Evolutionary conservation across 805 yeast species (phyloP).

Genomic region (Candida vartiovaarae): DNA sequence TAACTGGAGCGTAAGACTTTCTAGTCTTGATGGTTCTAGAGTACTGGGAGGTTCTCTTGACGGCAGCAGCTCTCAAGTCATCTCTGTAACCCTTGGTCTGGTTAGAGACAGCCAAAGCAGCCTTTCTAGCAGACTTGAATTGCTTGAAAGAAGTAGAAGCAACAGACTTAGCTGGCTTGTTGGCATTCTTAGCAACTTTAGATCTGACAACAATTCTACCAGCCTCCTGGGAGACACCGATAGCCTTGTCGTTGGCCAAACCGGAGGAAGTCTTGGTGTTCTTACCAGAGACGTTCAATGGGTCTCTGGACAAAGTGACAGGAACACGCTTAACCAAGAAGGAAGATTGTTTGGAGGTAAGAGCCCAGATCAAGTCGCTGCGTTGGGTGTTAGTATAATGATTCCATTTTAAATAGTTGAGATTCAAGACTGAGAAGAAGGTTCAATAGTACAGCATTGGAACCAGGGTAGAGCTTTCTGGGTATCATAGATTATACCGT

Average conservation of each 20-base stretch:
- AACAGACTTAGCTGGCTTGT: conserved; percentile 39
- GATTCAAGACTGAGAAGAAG: no score
- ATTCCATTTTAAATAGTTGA: background rate
- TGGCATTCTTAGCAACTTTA: conserved; percentile 38
- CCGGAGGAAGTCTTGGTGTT: conserved; percentile 43
- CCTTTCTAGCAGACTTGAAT: conserved; percentile 35
- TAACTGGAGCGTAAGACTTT: conserved; percentile 26
- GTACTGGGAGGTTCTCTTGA: conserved; percentile 38
- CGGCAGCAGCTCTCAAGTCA: conserved; percentile 42
- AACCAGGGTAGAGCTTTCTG: no score
- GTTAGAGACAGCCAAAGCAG: conserved; percentile 40
- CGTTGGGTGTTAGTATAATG: conserved; percentile 13
- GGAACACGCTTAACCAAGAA: conserved; percentile 42
- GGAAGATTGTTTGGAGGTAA: conserved; percentile 39
- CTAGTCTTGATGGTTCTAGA: conserved; percentile 33
- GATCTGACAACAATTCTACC: conserved; percentile 35
- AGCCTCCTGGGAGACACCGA: conserved; percentile 34
- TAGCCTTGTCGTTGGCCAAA: conserved; percentile 41
- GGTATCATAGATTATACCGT: no score
- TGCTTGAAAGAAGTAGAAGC: conserved; percentile 32
- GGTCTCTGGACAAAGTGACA: conserved; percentile 39
- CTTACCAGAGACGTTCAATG: conserved; percentile 39
- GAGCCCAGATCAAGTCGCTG: conserved; percentile 45
- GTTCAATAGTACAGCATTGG: no score
- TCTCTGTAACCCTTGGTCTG: conserved; percentile 40